phyloP scores from a whole-genome alignment of 257 asterid genomes.

The Salvia hispanica region DNA sequence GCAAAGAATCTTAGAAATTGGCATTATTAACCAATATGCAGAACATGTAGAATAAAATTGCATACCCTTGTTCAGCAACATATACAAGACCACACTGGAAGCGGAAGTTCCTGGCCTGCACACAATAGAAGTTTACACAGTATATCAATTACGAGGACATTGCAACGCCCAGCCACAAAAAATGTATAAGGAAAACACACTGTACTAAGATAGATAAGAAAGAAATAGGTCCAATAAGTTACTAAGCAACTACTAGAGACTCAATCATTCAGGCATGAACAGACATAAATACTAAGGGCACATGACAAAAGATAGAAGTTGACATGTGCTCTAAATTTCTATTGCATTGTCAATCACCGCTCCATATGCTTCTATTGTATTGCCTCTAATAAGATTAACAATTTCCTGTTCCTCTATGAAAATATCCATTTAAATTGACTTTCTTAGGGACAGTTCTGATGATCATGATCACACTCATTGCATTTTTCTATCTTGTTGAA shows the following conservation, averaged over 20 bases:
- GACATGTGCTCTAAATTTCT: neutral
- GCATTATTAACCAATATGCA: constrained; percentile 9
- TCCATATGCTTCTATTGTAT: constrained; percentile 18
- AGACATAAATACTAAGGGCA: constrained; percentile 15
- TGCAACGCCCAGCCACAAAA: constrained; percentile 7
- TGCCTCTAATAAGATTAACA: constrained; percentile 13
- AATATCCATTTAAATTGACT: neutral
- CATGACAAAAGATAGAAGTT: neutral
- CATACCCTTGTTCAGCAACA: constrained; percentile 96
- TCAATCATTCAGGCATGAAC: constrained; percentile 10
- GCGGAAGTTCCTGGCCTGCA: constrained; percentile 98
- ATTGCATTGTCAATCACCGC: constrained; percentile 7
- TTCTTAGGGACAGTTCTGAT: neutral
- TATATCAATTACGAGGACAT: constrained; percentile 13
- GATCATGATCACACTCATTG: neutral
- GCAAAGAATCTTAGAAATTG: constrained; percentile 16
- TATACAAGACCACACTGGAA: constrained; percentile 96
- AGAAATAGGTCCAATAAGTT: neutral
- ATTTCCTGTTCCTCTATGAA: neutral
- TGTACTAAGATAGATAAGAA: constrained; percentile 23
- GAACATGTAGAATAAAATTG: constrained; percentile 19
- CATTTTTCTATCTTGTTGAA: neutral
- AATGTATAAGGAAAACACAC: constrained; percentile 2
- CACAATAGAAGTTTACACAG: neutral
- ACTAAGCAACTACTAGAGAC: constrained; percentile 23